Conservation (phyloP, 2,329 filamentous ascomycete species). For the Arthrobotrys pseudoclavata region DNA sequence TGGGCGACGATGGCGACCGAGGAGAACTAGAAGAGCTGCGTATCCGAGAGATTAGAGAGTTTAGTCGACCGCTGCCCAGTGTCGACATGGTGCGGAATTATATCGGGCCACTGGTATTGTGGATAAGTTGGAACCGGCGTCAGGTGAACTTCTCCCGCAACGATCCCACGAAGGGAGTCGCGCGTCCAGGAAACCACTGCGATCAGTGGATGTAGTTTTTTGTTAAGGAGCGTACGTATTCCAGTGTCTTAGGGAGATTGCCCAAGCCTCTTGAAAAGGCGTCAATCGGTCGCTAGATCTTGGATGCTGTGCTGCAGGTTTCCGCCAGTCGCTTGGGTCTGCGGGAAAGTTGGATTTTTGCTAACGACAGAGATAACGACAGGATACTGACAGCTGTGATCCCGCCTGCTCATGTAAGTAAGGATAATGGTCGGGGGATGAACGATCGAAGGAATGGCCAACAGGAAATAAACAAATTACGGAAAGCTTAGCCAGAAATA, state of each 20-base stretch:
- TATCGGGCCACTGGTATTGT: conserved; percentile 9
- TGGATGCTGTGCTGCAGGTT: conserved; percentile 16
- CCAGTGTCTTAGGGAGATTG: conserved; percentile 18
- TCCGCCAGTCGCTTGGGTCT: conserved; percentile 28
- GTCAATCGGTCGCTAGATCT: conserved; percentile 28
- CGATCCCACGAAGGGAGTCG: conserved; percentile 60
- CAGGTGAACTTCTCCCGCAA: conserved; percentile 34
- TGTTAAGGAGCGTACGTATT: conserved; percentile 11
- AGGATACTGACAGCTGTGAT: conserved; percentile 1
- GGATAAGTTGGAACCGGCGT: conserved; percentile 11
- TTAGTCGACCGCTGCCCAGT: conserved; percentile 33
- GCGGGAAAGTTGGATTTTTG: conserved; percentile 22
- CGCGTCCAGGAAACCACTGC: conserved; percentile 38
- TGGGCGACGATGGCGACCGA: conserved; percentile 37
- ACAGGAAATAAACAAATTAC: conserved; percentile 37
- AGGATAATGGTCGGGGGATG: conserved; percentile 1
- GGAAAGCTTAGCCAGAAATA: conserved; percentile 59
- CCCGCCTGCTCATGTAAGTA: conserved; percentile 19
- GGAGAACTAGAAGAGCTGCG: conserved; percentile 37
- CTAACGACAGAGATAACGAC: conserved; percentile 10
- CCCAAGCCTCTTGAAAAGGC: conserved; percentile 21
- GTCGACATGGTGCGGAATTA: conserved; percentile 47
- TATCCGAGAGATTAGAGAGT: conserved; percentile 55
- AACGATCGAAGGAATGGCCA: neutral
- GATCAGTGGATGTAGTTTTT: conserved; percentile 29